Evolutionary conservation across 2,329 filamentous ascomycete species (phyloP).

Genomic region (Cryphonectria naterciae): DNA sequence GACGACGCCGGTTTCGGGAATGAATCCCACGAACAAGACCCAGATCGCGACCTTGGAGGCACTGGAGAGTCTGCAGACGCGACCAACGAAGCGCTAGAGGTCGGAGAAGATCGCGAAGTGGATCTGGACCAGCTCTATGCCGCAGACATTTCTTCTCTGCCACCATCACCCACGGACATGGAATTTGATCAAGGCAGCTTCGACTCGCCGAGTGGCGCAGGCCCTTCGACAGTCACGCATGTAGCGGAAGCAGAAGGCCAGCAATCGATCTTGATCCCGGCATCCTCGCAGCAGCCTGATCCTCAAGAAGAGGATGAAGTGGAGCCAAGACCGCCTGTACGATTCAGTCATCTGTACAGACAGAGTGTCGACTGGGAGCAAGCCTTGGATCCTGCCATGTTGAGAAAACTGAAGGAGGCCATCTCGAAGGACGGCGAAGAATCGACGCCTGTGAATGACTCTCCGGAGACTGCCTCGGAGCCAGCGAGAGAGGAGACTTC

Average conservation of each 20-base stretch:
- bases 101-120: neutral
- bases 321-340: slow-evolving; percentile 13
- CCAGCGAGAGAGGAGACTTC: slow-evolving; percentile 3
- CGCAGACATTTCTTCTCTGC: slow-evolving; percentile 8
- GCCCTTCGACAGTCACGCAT: neutral
- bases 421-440: neutral
- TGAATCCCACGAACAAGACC: neutral
- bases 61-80: neutral
- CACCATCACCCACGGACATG: slow-evolving; percentile 20
- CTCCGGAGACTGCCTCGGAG: slow-evolving; percentile 6
- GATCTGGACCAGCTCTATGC: slow-evolving; percentile 14
- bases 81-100: neutral
- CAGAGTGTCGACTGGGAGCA: slow-evolving; percentile 23
- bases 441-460: neutral
- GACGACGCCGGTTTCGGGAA: neutral
- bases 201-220: slow-evolving; percentile 4
- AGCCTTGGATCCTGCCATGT: neutral
- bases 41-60: neutral
- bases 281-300: slow-evolving; percentile 13
- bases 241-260: neutral
- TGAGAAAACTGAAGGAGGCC: neutral
- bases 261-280: neutral
- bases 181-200: slow-evolving; percentile 8
- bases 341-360: slow-evolving; percentile 21
- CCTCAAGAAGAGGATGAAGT: neutral